These are phyloP conservation scores for Peterozyma toletana DNA, from an alignment of 805 yeast genomes.

Conservation along the genomic window DNA sequence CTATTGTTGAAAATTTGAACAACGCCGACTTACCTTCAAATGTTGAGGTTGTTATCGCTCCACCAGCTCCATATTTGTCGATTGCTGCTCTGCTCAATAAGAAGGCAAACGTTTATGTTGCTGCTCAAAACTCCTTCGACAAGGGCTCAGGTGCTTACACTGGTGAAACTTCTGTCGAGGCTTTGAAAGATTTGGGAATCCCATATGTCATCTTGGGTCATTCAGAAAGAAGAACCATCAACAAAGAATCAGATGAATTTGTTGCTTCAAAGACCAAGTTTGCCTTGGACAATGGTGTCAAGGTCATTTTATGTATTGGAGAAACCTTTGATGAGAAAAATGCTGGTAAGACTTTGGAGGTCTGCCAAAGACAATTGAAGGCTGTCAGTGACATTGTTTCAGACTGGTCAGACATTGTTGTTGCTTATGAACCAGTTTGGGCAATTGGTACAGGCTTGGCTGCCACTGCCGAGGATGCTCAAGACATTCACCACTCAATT, in stretches of 20 bases:
- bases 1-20: slow-evolving; percentile 81
- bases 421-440: slow-evolving; percentile 99
- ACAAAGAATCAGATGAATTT: slow-evolving; percentile 84
- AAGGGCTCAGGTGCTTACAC: slow-evolving; percentile 96
- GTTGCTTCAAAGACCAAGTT: slow-evolving; percentile 92
- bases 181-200: slow-evolving; percentile 86
- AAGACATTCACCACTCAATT: slow-evolving; percentile 84
- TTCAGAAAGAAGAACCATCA: slow-evolving; percentile 95
- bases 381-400: slow-evolving; percentile 75
- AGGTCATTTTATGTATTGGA: slow-evolving; percentile 95
- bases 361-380: slow-evolving; percentile 81
- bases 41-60: slow-evolving; percentile 92
- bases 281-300: slow-evolving; percentile 83
- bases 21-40: slow-evolving; percentile 63
- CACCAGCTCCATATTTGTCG: slow-evolving; percentile 89
- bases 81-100: slow-evolving; percentile 64
- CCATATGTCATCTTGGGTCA: slow-evolving; percentile 96
- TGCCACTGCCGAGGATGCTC: slow-evolving; percentile 98
- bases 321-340: slow-evolving; percentile 95
- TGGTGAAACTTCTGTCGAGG: slow-evolving; percentile 89
- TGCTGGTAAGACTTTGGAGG: slow-evolving; percentile 77
- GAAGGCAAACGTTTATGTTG: slow-evolving; percentile 67
- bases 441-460: slow-evolving; percentile 99
- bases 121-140: slow-evolving; percentile 87
- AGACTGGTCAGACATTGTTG: slow-evolving; percentile 89